Evolutionary conservation across 1,284 basidiomycete species (phyloP).

Genomic region (Apiotrichum akiyoshidainum): DNA sequence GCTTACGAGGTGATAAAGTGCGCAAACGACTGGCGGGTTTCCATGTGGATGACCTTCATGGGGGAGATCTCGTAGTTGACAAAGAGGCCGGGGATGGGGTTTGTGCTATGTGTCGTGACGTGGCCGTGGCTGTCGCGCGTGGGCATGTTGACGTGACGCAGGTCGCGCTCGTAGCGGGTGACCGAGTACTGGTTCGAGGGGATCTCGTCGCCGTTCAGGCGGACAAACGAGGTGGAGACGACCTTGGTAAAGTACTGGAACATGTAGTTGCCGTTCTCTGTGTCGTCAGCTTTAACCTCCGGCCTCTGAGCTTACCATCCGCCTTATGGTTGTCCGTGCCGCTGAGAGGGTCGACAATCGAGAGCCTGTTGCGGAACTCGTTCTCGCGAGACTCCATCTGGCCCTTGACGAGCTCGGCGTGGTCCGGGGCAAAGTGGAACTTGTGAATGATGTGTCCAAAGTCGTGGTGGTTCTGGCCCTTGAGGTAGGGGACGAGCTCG

Average conservation of each 20-base stretch:
- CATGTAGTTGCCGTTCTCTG: constrained; percentile 16
- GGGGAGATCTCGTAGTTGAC: constrained; percentile 99
- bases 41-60: constrained; percentile 85
- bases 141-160: constrained; percentile 56
- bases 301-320: constrained; percentile 54
- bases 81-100: constrained; percentile 79
- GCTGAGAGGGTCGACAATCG: constrained; percentile 79
- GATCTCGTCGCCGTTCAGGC: constrained; percentile 65
- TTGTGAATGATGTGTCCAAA: constrained; percentile 87
- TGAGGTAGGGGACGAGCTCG: constrained; percentile 88
- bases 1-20: constrained; percentile 94
- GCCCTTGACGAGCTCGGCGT: constrained; percentile 57
- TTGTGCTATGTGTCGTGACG: constrained; percentile 70
- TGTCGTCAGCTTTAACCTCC: constrained; percentile 11
- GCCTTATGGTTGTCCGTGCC: constrained; percentile 58
- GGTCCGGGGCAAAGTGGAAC: constrained; percentile 75
- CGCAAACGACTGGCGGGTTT: constrained; percentile 87
- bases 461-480: constrained; percentile 81
- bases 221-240: constrained; percentile 84
- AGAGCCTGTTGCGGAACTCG: constrained; percentile 64
- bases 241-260: constrained; percentile 66
- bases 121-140: constrained; percentile 64
- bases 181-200: constrained; percentile 75
- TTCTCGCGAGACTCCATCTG: constrained; percentile 57
- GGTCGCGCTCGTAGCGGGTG: constrained; percentile 92